Conservation (phyloP, 2,329 filamentous ascomycete genomes). For the Cladophialophora chaetospira region DNA sequence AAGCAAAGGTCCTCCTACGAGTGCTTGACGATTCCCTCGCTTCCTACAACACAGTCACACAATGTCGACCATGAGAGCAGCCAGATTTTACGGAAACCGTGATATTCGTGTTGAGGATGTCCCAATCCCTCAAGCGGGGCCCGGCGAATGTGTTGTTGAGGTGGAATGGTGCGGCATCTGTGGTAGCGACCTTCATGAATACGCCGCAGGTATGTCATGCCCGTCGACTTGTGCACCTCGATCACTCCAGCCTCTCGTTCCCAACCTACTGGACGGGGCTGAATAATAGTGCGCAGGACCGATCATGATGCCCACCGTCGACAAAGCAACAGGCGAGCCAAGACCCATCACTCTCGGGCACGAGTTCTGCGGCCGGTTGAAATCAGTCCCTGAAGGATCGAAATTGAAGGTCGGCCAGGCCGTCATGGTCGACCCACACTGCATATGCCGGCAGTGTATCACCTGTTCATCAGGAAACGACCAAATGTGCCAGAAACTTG, state of each 20-base stretch:
- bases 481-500: conserved; percentile 20
- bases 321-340: conserved; percentile 54
- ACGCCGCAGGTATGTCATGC: conserved; percentile 37
- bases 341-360: conserved; percentile 56
- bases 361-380: conserved; percentile 53
- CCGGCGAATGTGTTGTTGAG: conserved; percentile 44
- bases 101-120: conserved; percentile 48
- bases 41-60: not conserved
- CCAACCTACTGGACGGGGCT: too few relatives aligned
- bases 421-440: conserved; percentile 26
- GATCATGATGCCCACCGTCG: conserved; percentile 5
- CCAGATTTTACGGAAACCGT: conserved; percentile 47
- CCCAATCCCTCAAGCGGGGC: conserved; percentile 41
- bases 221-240: not conserved
- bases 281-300: not conserved
- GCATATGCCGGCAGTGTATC: conserved; percentile 18
- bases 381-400: conserved; percentile 30
- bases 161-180: conserved; percentile 35
- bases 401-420: conserved; percentile 19
- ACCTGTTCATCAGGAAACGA: conserved; percentile 28
- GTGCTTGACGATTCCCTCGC: not conserved
- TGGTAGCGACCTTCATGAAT: conserved; percentile 46
- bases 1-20: too few relatives aligned
- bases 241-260: not conserved
- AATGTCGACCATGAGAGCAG: conserved; percentile 43